A percentile compares a stretch with the other conserved stretches of the same genome.
Evolutionary conservation across 768 basidiomycete genomes (phyloP).

Genomic region (Suillus ampliporus): DNA sequence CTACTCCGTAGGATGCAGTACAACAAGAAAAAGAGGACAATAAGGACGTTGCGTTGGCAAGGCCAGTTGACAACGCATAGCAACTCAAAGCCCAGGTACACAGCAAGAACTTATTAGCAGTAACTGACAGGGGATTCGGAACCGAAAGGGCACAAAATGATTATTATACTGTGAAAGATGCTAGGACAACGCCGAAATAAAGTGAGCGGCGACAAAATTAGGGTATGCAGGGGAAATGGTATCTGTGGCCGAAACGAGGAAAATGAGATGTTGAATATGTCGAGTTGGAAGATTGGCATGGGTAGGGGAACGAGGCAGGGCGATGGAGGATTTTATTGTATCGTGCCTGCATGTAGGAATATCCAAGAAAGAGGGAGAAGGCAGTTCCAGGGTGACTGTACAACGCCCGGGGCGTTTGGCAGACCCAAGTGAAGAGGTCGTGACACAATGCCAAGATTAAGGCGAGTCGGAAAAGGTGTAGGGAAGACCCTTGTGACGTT

Average conservation of each 20-base stretch:
- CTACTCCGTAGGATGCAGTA: not conserved
- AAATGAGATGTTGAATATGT: not conserved
- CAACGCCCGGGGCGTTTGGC: not conserved
- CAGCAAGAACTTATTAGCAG: not conserved
- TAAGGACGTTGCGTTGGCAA: not conserved
- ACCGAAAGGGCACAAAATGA: not conserved
- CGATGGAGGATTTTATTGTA: not conserved
- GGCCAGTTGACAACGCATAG: conserved; percentile 8
- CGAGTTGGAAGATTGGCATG: not conserved
- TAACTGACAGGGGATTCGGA: not conserved
- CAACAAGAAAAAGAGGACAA: not conserved
- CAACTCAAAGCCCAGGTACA: not conserved
- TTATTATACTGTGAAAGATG: not conserved
- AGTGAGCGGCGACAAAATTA: conserved; percentile 3
- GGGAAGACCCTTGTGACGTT: conserved; percentile 32
- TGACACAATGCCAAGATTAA: not conserved
- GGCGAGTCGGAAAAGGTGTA: conserved; percentile 4
- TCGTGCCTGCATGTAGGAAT: not conserved
- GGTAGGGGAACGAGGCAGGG: not conserved
- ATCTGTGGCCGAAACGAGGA: not conserved
- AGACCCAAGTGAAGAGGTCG: not conserved
- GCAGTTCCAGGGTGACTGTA: not conserved
- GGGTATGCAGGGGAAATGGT: conserved; percentile 7
- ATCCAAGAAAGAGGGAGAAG: not conserved
- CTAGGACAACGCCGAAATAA: not conserved